These are phyloP conservation scores for Yarrowia sp. DNA, from an alignment of 805 yeast species.

Conservation along the genomic window DNA sequence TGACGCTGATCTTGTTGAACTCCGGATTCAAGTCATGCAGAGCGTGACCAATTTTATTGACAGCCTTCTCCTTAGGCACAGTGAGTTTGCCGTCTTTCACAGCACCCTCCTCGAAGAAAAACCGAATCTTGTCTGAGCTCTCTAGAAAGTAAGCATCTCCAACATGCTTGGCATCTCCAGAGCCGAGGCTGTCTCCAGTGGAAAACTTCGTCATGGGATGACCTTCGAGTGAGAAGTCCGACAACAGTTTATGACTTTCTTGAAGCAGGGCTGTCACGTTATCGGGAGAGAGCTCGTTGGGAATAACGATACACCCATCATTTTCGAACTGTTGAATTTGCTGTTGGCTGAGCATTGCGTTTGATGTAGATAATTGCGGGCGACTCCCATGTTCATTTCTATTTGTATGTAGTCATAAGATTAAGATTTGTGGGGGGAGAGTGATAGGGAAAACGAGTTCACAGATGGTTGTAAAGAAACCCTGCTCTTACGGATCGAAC, in stretches of 20 bases:
- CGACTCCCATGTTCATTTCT: too few relatives aligned
- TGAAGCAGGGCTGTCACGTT: constrained; percentile 54
- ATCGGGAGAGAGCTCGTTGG: constrained; percentile 57
- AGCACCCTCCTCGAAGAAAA: constrained; percentile 75
- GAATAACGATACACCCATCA: constrained; percentile 68
- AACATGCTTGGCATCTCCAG: constrained; percentile 60
- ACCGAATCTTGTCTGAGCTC: constrained; percentile 72
- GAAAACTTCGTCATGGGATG: constrained; percentile 78
- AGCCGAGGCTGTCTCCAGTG: constrained; percentile 55
- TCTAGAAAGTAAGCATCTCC: constrained; percentile 76
- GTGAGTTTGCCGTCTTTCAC: constrained; percentile 59
- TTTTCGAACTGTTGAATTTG: constrained; percentile 59
- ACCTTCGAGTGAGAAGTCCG: constrained; percentile 57
- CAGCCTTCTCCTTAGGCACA: constrained; percentile 61
- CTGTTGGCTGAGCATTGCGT: constrained; percentile 52
- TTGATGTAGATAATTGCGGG: neutral
- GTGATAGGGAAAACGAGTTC: too few relatives aligned
- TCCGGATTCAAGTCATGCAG: constrained; percentile 63
- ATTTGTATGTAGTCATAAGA: too few relatives aligned
- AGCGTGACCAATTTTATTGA: constrained; percentile 84
- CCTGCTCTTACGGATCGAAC: too few relatives aligned
- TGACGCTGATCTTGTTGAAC: constrained; percentile 62
- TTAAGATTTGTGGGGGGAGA: too few relatives aligned
- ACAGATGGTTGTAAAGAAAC: too few relatives aligned
- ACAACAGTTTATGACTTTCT: constrained; percentile 57